These are phyloP conservation scores for Neurospora discreta DNA, from an alignment of 495 filamentous ascomycete genomes.

Conservation along the genomic window DNA sequence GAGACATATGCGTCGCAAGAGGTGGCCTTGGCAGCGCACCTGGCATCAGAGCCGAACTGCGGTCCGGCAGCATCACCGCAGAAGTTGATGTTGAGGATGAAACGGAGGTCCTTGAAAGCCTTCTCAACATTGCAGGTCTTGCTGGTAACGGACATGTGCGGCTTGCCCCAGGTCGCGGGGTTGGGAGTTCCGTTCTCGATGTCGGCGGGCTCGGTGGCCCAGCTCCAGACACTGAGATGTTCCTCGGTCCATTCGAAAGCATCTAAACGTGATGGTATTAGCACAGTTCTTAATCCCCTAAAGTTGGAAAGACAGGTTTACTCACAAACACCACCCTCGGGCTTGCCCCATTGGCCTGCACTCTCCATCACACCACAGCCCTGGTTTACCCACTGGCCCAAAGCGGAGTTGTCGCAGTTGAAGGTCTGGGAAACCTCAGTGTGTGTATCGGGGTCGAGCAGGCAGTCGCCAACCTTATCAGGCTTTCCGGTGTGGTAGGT, in stretches of 20 bases:
- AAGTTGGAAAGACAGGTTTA: background rate
- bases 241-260: constrained; percentile 61
- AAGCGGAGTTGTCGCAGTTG: constrained; percentile 44
- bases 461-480: constrained; percentile 46
- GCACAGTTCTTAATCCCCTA: background rate
- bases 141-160: constrained; percentile 41
- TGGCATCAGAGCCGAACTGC: constrained; percentile 13
- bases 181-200: constrained; percentile 49
- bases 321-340: constrained; percentile 48
- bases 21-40: constrained; percentile 7
- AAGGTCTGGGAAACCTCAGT: constrained; percentile 34
- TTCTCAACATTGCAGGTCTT: constrained; percentile 31
- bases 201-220: constrained; percentile 39
- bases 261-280: constrained; percentile 18
- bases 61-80: constrained; percentile 35
- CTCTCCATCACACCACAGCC: constrained; percentile 27
- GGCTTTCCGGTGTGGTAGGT: constrained; percentile 62
- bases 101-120: constrained; percentile 34
- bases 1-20: constrained; percentile 50
- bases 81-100: constrained; percentile 39
- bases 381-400: constrained; percentile 17
- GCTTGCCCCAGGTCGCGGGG: constrained; percentile 51
- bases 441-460: constrained; percentile 34
- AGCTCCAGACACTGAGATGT: constrained; percentile 65
- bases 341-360: constrained; percentile 54